phyloP scores from a whole-genome alignment of 139 green algal genomes.

The Limnomonas spitsbergensis region DNA sequence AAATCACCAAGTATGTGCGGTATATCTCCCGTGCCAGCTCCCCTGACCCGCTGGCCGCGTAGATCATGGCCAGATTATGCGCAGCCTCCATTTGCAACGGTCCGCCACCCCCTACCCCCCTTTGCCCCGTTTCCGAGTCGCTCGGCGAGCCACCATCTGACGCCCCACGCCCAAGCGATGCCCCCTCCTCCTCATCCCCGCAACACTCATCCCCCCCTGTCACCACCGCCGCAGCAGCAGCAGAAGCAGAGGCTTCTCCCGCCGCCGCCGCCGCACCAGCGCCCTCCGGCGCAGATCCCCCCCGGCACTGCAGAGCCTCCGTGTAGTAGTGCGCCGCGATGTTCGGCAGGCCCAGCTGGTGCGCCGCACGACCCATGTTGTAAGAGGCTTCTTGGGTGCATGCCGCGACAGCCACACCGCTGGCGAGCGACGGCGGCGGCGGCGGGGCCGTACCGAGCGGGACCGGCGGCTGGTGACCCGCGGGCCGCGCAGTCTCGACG shows the following conservation, averaged over 20 bases:
- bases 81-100: constrained; percentile 56
- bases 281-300: neutral
- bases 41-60: constrained; percentile 57
- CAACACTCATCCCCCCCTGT: neutral
- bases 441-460: too few species aligned
- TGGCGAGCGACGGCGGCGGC: too few species aligned
- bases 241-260: too few species aligned
- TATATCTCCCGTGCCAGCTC: constrained; percentile 65
- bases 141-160: too few species aligned
- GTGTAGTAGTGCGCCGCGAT: constrained; percentile 71
- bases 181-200: neutral
- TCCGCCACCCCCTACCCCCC: neutral
- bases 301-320: constrained; percentile 36
- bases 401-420: neutral
- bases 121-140: neutral
- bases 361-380: constrained; percentile 79
- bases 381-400: constrained; percentile 63
- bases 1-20: constrained; percentile 51
- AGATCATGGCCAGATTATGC: constrained; percentile 79
- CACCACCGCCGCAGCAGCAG: too few species aligned
- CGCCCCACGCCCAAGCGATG: too few species aligned
- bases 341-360: constrained; percentile 73
- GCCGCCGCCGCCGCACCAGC: neutral
- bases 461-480: neutral
- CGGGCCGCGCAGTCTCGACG: neutral